Base-by-base conservation (phyloP, 1,284 basidiomycete genomes). In the Pisolithus thermaeus region DNA sequence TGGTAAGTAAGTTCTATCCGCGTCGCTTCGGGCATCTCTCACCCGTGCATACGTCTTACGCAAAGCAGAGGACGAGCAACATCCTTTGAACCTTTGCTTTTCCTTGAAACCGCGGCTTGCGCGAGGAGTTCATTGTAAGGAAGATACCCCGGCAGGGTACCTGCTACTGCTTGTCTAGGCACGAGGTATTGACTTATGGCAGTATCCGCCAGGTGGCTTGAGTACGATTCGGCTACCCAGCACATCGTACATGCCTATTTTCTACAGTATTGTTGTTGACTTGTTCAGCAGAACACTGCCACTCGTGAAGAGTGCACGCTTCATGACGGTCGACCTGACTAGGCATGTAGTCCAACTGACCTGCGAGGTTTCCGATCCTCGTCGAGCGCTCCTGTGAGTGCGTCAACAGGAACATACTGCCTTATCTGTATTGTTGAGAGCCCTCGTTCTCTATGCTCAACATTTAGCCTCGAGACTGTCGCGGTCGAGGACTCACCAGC, bases 241-340 rank as follows among this genome's bases (percentile, higher is more conserved):
- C 47, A 56, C 66, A 14, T 62, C 70, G 11, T 71, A 73, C 39
- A 56, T 80, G 4, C 69, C 76, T 12, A 61, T 73, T 3, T 72
- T 87, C 48, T 63, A 79, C 40, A 71, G 72, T 38, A 62, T 75
- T 23, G 58, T 79, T 12, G 58, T 78, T 18, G 71, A 78, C 25
- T 61, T 79, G n/a, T 57, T 77, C 12, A 63, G 72, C 36, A 69
- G 66, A 46, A 61, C 73, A 1, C 56, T 83, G 43, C 66, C 62
- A 38, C 72, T 73, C 0, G 61, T 72, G 1, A 58, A 74, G 14
- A 66, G 70, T 35, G 73, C 70, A 8, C 72, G 75, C 28, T 75
- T 74, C 64, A 77, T 81, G 50, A 65, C 82, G 4, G 60, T 63
- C 14, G 78, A 83, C 55, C 56, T 79, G 41, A 57, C 72, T 30